Evolutionary conservation across 768 basidiomycete genomes (phyloP), one percentile per base, ranked within the genome.

Genomic region (Boletellus ananas): DNA sequence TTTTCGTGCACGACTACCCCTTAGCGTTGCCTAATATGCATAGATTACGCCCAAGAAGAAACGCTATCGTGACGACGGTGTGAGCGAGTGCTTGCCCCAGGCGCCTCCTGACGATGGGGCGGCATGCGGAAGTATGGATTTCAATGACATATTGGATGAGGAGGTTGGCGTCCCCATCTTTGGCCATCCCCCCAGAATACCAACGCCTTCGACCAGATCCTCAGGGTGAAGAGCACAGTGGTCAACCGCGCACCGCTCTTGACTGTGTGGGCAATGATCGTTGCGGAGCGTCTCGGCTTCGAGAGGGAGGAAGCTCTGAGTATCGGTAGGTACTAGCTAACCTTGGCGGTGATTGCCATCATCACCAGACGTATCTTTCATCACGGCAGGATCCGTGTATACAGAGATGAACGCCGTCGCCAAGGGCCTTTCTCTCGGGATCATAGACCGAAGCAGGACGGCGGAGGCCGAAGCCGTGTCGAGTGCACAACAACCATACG

Each of bases 191-290:
- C 13, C 35, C 3, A 49, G 17, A 47, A 46, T 20, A 12, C 48
- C 43, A 36, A 56, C 45, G 34, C n/a, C 4, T 39, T 39, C 20
- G 23, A 47, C 23, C 51, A 92, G 89, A 65, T 74, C 8, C 74
- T 96, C 37, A 72, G 66, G 53, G 68, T 66, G 17, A 85, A 90
- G 56, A 75, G 72, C 8, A 75, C 81, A 17, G 76, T 91, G 17
- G 78, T 90, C 39, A 98, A 98, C 67, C 84, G 95, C 20, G 94
- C 95, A 1, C 95, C 95, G 0, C 76, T 97, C 39, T 90, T 97
- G 89, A 93, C 85, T 48, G 92, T 88, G 2, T 98, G 95, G 95
- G 83, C 91, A 2, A 87, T 79, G 45, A 69, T 91, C 31, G 90
- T 97, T 23, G 87, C 90, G 4, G 90, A 92, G 58, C 77, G 84